Conservation (phyloP, 108 stramenopile species). For the Cylindrotheca closterium region DNA sequence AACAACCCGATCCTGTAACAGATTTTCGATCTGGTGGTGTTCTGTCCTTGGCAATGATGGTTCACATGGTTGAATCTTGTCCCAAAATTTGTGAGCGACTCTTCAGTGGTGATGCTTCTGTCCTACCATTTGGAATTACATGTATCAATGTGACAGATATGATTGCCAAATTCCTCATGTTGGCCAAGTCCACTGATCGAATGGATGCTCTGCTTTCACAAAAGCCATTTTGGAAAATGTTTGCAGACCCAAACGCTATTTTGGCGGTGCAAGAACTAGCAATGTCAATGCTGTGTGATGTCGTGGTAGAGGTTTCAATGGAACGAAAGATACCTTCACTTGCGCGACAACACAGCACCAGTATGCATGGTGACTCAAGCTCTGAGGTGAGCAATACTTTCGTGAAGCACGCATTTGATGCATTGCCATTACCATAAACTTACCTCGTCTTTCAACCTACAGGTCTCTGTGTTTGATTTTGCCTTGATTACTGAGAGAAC, state of each 20-base stretch:
- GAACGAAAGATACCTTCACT: slow-evolving; percentile 28
- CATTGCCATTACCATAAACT: no score
- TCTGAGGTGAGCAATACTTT: slow-evolving; percentile 16
- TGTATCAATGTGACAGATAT: slow-evolving; percentile 88
- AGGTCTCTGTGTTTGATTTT: slow-evolving; percentile 90
- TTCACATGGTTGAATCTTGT: slow-evolving; percentile 69
- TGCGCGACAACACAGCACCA: slow-evolving; percentile 19
- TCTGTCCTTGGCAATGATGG: slow-evolving; percentile 74
- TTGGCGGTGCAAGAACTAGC: slow-evolving; percentile 75
- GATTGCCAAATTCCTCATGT: slow-evolving; percentile 85
- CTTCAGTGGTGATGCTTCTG: slow-evolving; percentile 55
- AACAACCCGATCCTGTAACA: slow-evolving; percentile 85
- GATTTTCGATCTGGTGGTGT: slow-evolving; percentile 91
- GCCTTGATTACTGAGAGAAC: slow-evolving; percentile 74
- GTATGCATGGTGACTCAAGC: slow-evolving; percentile 24
- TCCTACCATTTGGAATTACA: slow-evolving; percentile 87
- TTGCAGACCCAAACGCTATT: slow-evolving; percentile 84
- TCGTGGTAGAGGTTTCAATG: slow-evolving; percentile 61
- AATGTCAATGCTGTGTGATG: slow-evolving; percentile 76
- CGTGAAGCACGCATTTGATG: background rate
- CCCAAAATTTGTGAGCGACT: slow-evolving; percentile 33
- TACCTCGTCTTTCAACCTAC: background rate
- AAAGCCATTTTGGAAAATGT: slow-evolving; percentile 91
- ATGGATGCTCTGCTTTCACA: slow-evolving; percentile 84
- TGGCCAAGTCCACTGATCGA: slow-evolving; percentile 73